Evolutionary conservation across 2,329 filamentous ascomycete genomes (phyloP).

Genomic region (Calonectria pseudoturangicola): DNA sequence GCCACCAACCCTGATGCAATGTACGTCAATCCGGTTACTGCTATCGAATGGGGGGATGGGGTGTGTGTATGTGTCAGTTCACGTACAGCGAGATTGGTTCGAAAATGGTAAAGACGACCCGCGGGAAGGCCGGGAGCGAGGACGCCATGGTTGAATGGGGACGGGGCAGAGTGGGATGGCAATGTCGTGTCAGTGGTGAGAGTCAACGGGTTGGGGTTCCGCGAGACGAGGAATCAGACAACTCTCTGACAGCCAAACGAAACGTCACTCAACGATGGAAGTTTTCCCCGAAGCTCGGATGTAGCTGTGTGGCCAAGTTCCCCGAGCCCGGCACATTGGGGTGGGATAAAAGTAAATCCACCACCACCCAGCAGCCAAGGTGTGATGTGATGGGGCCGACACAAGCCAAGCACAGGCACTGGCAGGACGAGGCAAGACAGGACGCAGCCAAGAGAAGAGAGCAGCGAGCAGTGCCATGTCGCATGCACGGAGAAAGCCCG

Average conservation of each 20-base stretch:
- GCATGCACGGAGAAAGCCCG: constrained; percentile 13
- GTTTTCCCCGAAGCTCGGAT: constrained; percentile 19
- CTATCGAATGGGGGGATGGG: neutral
- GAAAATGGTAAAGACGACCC: constrained; percentile 79
- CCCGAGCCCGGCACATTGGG: neutral
- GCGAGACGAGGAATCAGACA: constrained; percentile 19
- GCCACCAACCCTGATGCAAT: constrained; percentile 72
- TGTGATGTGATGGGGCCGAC: constrained; percentile 16
- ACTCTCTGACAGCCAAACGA: constrained; percentile 4
- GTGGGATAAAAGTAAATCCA: constrained; percentile 38
- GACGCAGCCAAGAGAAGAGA: neutral
- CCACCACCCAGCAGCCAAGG: constrained; percentile 13
- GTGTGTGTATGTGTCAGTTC: neutral
- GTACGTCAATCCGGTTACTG: constrained; percentile 4
- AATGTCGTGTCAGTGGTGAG: constrained; percentile 11
- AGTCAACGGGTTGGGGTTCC: neutral
- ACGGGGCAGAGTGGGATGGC: neutral
- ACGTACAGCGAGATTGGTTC: constrained; percentile 81
- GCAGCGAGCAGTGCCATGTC: neutral
- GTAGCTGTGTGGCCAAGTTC: constrained; percentile 13
- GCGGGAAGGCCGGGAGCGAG: constrained; percentile 77
- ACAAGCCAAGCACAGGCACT: constrained; percentile 10
- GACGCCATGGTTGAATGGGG: constrained; percentile 70
- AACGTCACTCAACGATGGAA: constrained; percentile 12
- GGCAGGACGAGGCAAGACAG: constrained; percentile 7